Percentiles rank a stretch among this genome's conserved stretches.
Conservation (phyloP, 1,284 basidiomycete genomes). For the Phellinidium pouzarii region DNA sequence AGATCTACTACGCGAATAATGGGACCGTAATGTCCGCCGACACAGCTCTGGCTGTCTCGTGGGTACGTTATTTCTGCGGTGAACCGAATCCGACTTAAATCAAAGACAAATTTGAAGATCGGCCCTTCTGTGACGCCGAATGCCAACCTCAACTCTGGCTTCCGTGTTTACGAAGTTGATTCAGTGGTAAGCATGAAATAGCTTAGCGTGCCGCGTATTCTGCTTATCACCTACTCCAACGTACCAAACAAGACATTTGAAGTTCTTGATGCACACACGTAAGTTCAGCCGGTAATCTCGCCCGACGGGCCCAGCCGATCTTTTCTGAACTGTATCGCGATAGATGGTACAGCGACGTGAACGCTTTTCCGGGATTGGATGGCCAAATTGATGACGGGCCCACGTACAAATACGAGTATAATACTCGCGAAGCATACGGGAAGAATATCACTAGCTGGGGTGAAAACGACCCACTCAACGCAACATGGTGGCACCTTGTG, state of each 20-base stretch:
- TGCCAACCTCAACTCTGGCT: slow-evolving; percentile 72
- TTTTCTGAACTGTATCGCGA: neutral
- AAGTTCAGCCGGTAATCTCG: too few relatives aligned
- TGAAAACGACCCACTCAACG: slow-evolving; percentile 64
- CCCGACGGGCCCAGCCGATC: too few relatives aligned
- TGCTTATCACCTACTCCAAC: too few relatives aligned
- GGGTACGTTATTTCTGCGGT: slow-evolving; percentile 36
- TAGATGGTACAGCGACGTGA: slow-evolving; percentile 62
- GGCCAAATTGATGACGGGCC: slow-evolving; percentile 51
- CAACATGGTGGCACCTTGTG: slow-evolving; percentile 78
- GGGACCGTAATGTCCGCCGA: slow-evolving; percentile 51
- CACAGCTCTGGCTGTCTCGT: slow-evolving; percentile 50
- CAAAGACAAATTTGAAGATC: too few relatives aligned
- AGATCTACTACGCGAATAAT: slow-evolving; percentile 76
- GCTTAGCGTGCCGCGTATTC: too few relatives aligned
- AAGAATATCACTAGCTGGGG: slow-evolving; percentile 56
- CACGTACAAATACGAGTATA: slow-evolving; percentile 65
- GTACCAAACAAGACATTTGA: slow-evolving; percentile 81
- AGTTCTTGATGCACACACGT: slow-evolving; percentile 69
- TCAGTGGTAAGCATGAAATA: too few relatives aligned
- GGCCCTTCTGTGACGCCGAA: slow-evolving; percentile 69
- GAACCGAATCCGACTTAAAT: too few relatives aligned
- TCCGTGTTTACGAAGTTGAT: slow-evolving; percentile 76
- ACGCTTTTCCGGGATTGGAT: slow-evolving; percentile 50
- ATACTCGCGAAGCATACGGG: slow-evolving; percentile 63